Percentiles rank a stretch among this genome's conserved stretches.
Evolutionary conservation across 192 early-diverging fungal species (phyloP).

Genomic region (Mortierella claussenii): DNA sequence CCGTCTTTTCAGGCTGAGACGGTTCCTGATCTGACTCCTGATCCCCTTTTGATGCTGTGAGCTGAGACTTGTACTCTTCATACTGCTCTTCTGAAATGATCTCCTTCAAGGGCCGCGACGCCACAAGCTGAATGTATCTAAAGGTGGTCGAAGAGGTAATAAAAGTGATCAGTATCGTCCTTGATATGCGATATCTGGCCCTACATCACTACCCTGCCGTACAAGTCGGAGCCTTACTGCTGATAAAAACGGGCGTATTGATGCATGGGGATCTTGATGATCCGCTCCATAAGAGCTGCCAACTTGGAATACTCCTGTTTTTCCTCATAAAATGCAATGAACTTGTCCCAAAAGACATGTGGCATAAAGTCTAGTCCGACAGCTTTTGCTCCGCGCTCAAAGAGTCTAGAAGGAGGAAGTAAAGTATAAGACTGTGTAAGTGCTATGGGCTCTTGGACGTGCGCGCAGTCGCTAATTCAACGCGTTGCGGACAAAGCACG

Average conservation of each 20-base stretch:
- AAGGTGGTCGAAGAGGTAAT: neutral
- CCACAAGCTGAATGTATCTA: constrained; percentile 67
- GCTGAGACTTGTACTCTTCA: constrained; percentile 51
- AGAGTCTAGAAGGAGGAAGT: constrained; percentile 59
- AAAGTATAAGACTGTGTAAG: neutral
- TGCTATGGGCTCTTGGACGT: too few species aligned
- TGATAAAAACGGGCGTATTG: constrained; percentile 80
- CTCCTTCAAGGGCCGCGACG: constrained; percentile 65
- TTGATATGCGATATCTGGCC: neutral
- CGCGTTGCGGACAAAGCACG: neutral
- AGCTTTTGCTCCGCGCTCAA: constrained; percentile 70
- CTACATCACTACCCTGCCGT: neutral
- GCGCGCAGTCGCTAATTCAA: too few species aligned
- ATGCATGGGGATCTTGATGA: constrained; percentile 78
- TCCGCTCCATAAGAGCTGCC: constrained; percentile 67
- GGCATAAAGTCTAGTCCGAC: constrained; percentile 77
- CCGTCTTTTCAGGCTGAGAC: constrained; percentile 7
- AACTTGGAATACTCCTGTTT: constrained; percentile 55
- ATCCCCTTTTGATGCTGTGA: constrained; percentile 1
- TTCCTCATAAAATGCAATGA: constrained; percentile 62
- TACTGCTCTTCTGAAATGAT: constrained; percentile 62
- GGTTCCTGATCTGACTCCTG: constrained; percentile 8
- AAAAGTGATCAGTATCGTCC: neutral
- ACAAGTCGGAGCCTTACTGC: constrained; percentile 59
- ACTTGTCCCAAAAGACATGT: constrained; percentile 74